Evolutionary conservation across 192 early-diverging fungal species (phyloP), one percentile per base, ranked within the genome.

Genomic region (Entomortierella beljakovae): DNA sequence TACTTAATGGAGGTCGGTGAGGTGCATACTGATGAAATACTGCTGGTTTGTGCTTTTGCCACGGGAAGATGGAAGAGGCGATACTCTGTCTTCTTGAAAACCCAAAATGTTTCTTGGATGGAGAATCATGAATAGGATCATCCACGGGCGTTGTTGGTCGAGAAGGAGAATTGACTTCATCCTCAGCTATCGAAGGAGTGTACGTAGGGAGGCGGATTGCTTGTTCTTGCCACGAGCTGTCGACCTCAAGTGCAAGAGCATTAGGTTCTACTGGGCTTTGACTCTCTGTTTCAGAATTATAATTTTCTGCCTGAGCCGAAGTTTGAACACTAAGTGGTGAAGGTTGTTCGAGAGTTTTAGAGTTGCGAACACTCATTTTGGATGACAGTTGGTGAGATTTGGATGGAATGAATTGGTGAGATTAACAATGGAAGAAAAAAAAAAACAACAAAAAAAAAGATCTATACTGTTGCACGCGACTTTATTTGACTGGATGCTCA

Each of bases 1-100:
- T 77, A 61, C 61, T 69, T 13, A 69, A 48, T 15, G 74, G 74
- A 23, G 74, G 74, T 28, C 66, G 74, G 29, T 77, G 74, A 25
- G 74, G 74, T 20, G 74, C 53, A 62, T 77, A 77, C 26, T 77
- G 74, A 32, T 77, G 74, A 48, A 22, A 77, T 23, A 77, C 74
- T 2, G 66, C 74, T 11, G 74, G 74, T 23, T 64, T 68, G 61
- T 77, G 74, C 37, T 77, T 77, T 18, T 63, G 74, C 74, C 74
- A 77, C 8, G 74, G 74, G 46, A 77, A 77, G 54, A 77, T 77
- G 46, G 65, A 64, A 0, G 74, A 68, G 0, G 66, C 74, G n/a
- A 67, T 68, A 22, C 55, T 59, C 20, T 68, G 59, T 23, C 66
- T 42, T 13, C 59, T 62, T 6, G 74, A 77, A 61, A 77, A 77